A percentile compares a stretch with the other conserved stretches of the same genome.
These are phyloP conservation scores for Singerocomus inundabilis DNA, from an alignment of 1,284 basidiomycete genomes.

Conservation along the genomic window DNA sequence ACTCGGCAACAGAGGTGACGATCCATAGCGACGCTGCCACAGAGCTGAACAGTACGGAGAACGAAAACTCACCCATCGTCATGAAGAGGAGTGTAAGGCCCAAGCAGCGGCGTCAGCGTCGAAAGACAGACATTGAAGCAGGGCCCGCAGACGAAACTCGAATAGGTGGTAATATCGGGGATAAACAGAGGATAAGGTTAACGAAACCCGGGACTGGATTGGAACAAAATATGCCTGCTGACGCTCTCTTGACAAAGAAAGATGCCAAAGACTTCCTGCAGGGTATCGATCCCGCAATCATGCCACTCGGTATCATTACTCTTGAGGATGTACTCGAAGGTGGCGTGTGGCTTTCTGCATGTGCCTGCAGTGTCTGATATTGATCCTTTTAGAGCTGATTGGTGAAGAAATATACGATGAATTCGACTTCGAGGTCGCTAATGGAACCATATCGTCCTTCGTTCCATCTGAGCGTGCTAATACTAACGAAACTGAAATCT, in stretches of 20 bases:
- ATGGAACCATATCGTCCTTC: constrained; percentile 54
- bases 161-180: constrained; percentile 24
- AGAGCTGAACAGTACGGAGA: constrained; percentile 30
- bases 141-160: constrained; percentile 26
- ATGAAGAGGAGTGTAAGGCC: constrained; percentile 18
- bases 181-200: constrained; percentile 43
- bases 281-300: constrained; percentile 68
- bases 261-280: constrained; percentile 76
- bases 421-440: constrained; percentile 73
- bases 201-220: constrained; percentile 42
- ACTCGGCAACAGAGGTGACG: constrained; percentile 36
- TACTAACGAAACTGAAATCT: constrained; percentile 21
- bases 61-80: constrained; percentile 18
- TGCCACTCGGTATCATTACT: constrained; percentile 90
- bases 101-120: constrained; percentile 22
- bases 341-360: constrained; percentile 25
- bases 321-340: constrained; percentile 91
- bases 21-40: constrained; percentile 31
- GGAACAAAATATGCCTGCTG: constrained; percentile 83
- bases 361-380: constrained; percentile 4
- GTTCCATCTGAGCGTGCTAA: constrained; percentile 42
- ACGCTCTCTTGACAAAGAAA: constrained; percentile 72
- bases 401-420: constrained; percentile 91
- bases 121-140: constrained; percentile 39
- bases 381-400: constrained; percentile 63